Evolutionary conservation across 805 yeast genomes (phyloP).

Genomic region (Cyberlindnera euphorbiae): DNA sequence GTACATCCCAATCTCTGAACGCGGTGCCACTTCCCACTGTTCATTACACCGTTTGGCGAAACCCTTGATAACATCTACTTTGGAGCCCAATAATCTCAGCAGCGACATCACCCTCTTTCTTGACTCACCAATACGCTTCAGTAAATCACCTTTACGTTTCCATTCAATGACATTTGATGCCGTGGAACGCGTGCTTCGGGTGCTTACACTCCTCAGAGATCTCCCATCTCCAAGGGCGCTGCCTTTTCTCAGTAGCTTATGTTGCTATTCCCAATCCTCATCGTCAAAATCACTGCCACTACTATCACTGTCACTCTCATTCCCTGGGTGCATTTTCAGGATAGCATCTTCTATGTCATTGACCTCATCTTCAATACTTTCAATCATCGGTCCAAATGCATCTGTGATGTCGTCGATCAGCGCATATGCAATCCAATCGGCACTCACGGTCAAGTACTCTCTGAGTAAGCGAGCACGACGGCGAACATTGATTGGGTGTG

Average conservation of each 20-base stretch:
- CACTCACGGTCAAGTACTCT: conserved; percentile 83
- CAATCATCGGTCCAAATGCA: conserved; percentile 95
- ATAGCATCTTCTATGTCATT: conserved; percentile 93
- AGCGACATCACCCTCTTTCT: conserved; percentile 92
- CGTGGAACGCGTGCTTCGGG: conserved; percentile 30
- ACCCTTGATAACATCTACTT: conserved; percentile 97
- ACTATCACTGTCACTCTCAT: conserved; percentile 27
- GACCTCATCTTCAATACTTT: conserved; percentile 89
- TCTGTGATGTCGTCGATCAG: conserved; percentile 95
- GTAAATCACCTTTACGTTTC: conserved; percentile 92
- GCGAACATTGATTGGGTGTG: conserved; percentile 94
- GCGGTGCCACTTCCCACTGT: conserved; percentile 73
- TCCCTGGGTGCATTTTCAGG: conserved; percentile 69
- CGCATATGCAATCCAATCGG: conserved; percentile 98
- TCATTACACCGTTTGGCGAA: conserved; percentile 89
- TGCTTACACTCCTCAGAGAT: conserved; percentile 24
- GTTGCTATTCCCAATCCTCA: too few relatives aligned
- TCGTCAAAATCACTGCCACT: conserved; percentile 33
- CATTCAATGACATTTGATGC: conserved; percentile 54
- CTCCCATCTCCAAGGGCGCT: too few relatives aligned
- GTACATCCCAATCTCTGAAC: conserved; percentile 88
- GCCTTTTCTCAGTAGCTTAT: too few relatives aligned
- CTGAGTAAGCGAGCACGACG: conserved; percentile 83
- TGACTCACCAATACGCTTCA: conserved; percentile 91
- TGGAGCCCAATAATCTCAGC: conserved; percentile 76